phyloP scores from a whole-genome alignment of 805 yeast species.

The Saccharomycopsis malanga region DNA sequence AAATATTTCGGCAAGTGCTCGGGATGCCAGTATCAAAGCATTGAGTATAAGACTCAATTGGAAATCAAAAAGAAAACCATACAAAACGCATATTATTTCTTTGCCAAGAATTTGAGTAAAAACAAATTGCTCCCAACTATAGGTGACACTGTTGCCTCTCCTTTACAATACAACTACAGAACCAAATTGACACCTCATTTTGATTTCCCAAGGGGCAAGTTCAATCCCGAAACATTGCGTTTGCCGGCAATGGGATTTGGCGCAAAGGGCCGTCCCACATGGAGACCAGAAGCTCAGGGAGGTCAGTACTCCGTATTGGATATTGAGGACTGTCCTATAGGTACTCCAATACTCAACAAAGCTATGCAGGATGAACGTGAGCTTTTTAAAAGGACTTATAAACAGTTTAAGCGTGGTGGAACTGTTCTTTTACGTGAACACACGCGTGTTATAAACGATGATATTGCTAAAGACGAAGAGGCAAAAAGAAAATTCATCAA shows the following conservation, averaged over 20 bases:
- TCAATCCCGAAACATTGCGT: conserved; percentile 32
- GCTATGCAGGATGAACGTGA: conserved; percentile 68
- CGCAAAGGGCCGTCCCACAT: conserved; percentile 67
- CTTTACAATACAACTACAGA: conserved; percentile 68
- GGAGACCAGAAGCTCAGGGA: conserved; percentile 50
- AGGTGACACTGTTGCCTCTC: conserved; percentile 64
- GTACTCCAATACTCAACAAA: conserved; percentile 67
- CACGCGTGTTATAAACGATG: conserved; percentile 37
- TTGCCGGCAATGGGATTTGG: conserved; percentile 84
- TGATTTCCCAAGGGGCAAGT: conserved; percentile 54
- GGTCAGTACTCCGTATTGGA: conserved; percentile 68
- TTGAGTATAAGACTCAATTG: conserved; percentile 68
- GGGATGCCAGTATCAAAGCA: conserved; percentile 88
- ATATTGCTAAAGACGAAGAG: conserved; percentile 21
- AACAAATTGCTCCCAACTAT: conserved; percentile 49
- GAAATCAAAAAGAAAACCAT: conserved; percentile 67
- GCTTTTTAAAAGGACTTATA: conserved; percentile 42
- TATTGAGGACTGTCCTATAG: conserved; percentile 90
- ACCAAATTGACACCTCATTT: conserved; percentile 96
- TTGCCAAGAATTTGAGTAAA: conserved; percentile 51
- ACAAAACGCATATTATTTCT: conserved; percentile 69
- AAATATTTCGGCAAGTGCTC: conserved; percentile 87
- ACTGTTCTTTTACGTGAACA: conserved; percentile 81
- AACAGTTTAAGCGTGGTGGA: conserved; percentile 66
- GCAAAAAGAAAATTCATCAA: conserved; percentile 27